Percentiles rank a stretch among this genome's conserved stretches.
Conservation (phyloP, 495 filamentous ascomycete species). For the Cryomyces antarcticus region DNA sequence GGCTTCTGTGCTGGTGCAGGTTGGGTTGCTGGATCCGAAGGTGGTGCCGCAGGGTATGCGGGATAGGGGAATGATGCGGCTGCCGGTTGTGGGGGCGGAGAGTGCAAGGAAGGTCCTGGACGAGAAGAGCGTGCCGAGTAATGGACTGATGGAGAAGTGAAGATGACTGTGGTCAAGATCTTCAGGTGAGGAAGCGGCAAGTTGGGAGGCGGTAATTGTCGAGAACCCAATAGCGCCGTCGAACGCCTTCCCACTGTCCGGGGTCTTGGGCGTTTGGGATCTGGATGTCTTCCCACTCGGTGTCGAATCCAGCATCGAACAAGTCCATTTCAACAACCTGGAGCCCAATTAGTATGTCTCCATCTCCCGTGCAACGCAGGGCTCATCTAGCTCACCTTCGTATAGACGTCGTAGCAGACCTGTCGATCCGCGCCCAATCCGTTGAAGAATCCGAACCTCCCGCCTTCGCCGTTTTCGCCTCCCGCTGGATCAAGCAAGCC, state of each 20-base stretch:
- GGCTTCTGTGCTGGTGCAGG: slow-evolving; percentile 16
- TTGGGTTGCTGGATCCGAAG: slow-evolving; percentile 20
- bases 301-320: slow-evolving; percentile 76
- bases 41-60: slow-evolving; percentile 14
- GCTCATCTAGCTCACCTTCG: slow-evolving; percentile 26
- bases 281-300: slow-evolving; percentile 59
- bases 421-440: slow-evolving; percentile 82
- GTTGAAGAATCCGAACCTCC: slow-evolving; percentile 85
- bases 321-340: slow-evolving; percentile 75
- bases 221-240: slow-evolving; percentile 71
- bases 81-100: slow-evolving; percentile 15
- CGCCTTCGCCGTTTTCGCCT: slow-evolving; percentile 18
- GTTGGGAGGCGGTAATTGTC: slow-evolving; percentile 51
- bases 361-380: neutral
- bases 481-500: slow-evolving; percentile 40
- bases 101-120: slow-evolving; percentile 15
- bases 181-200: slow-evolving; percentile 20
- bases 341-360: neutral
- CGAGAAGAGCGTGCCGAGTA: slow-evolving; percentile 8
- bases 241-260: slow-evolving; percentile 69
- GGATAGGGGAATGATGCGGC: slow-evolving; percentile 11
- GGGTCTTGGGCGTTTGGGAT: slow-evolving; percentile 38
- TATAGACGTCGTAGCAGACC: slow-evolving; percentile 90
- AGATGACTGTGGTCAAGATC: neutral
- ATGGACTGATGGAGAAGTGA: slow-evolving; percentile 7